Percentiles rank a stretch among this genome's conserved stretches.
These are phyloP conservation scores for Lyophyllum semitale DNA, from an alignment of 768 basidiomycete genomes.

Conservation along the genomic window DNA sequence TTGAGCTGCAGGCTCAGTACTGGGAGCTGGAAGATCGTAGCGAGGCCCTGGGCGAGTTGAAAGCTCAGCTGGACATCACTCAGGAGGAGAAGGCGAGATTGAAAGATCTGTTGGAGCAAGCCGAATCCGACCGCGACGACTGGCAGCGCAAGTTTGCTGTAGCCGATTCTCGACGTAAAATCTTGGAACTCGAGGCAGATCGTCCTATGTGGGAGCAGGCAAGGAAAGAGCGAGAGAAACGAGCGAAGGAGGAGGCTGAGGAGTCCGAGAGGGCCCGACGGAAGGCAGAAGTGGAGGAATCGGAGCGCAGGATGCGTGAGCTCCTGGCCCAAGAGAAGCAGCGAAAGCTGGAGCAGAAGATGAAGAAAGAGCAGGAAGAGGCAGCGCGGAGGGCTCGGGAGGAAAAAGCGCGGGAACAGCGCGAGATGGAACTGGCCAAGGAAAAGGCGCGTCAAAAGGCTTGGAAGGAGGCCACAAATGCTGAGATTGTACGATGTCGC, in stretches of 20 bases:
- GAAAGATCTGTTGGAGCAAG: background rate
- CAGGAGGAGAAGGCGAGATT: background rate
- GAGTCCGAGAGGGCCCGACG: background rate
- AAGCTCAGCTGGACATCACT: background rate
- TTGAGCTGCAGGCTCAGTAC: background rate
- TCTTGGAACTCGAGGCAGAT: conserved; percentile 16
- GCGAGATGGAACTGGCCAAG: background rate
- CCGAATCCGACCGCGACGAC: background rate
- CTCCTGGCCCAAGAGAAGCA: conserved; percentile 2
- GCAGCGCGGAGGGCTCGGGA: background rate
- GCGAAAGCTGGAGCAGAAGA: background rate
- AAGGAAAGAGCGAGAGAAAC: conserved; percentile 2
- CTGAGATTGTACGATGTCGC: conserved; percentile 9
- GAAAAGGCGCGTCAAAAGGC: conserved; percentile 4
- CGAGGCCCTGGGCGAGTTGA: background rate
- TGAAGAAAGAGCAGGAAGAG: conserved; percentile 4
- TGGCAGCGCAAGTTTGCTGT: conserved; percentile 10
- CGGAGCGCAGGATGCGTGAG: conserved; percentile 9
- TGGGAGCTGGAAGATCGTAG: background rate
- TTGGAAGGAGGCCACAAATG: conserved; percentile 10
- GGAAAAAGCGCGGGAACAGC: conserved; percentile 1
- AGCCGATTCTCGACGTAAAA: conserved; percentile 16
- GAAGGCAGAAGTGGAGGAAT: conserved; percentile 10
- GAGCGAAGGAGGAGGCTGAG: background rate
- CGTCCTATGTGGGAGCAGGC: conserved; percentile 11